Evolutionary conservation across 1,139 yeast species (phyloP), one percentile per base, ranked within the genome.

Genomic region (Suhomyces choctaworum): DNA sequence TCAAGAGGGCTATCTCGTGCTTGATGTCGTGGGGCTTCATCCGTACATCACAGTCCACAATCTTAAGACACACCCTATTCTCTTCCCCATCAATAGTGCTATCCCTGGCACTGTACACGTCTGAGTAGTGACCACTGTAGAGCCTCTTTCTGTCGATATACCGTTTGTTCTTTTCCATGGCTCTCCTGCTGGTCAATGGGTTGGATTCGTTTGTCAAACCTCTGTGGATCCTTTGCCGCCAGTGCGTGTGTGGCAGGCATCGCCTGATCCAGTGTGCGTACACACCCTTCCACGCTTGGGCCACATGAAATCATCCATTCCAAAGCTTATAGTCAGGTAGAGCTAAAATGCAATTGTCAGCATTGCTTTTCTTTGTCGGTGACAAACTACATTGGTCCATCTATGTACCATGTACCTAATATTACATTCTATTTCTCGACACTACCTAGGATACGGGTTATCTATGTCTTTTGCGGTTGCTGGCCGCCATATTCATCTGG

Each of bases 1-100:
- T 44, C 7, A 69, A 44, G 5, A 67, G 48, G 10, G 36, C 31
- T 22, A 69, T 52, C 45, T 70, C 76, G 29, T 54, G 51, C n/a
- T 47, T 36, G 25, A 66, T 54, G 38, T 64, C 52, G 47, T 70
- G 76, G 6, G 76, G 76, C 23, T 65, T 62, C 17, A 56, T 38
- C 24, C 50, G 44, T 25, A 68, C 51, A 45, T 70, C 76, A 29
- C 50, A 46, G 46, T 70, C 76, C 16, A 69, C 68, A 9, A 64
- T 55, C 40, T 70, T 70, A 31, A 70, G 50, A 15, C 70, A 69
- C 14, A 64, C 65, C 7, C 31, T 15, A 7, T 27, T 10, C 1
- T 46, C 42, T 4, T 35, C 22, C 8, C 19, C 22, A 20, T 52
- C 21, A 7, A 32, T 12, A 11, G 27, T n/a, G 2, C 47, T 42